phyloP scores from a whole-genome alignment of 1,139 yeast genomes.

The Yamadazyma mexicana region DNA sequence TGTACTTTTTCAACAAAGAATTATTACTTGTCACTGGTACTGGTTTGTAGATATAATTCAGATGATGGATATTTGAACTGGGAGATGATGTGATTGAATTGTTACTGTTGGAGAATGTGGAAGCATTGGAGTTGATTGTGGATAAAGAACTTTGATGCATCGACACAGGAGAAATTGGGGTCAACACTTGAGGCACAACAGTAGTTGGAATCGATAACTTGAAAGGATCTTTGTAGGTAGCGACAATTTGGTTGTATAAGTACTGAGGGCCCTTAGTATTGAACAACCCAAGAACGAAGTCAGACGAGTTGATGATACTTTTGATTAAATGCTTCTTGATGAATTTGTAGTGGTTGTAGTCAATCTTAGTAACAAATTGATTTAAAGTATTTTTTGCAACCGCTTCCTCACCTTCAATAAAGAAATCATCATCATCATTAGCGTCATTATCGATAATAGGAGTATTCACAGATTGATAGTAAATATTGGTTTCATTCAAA shows the following conservation, averaged over 20 bases:
- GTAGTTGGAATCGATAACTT: constrained; percentile 7
- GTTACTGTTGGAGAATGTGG: background rate
- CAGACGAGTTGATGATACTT: constrained; percentile 34
- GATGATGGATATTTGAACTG: background rate
- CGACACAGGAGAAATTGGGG: constrained; percentile 15
- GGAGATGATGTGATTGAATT: constrained; percentile 6
- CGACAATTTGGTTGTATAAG: constrained; percentile 24
- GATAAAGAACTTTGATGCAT: background rate
- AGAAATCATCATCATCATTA: constrained; percentile 11
- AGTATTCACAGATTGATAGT: constrained; percentile 23
- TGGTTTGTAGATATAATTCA: constrained; percentile 19
- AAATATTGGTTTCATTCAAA: constrained; percentile 20
- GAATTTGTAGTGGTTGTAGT: constrained; percentile 23
- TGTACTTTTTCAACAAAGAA: constrained; percentile 13
- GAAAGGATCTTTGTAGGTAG: constrained; percentile 19
- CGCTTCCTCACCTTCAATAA: constrained; percentile 10
- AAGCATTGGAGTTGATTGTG: background rate
- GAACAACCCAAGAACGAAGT: constrained; percentile 33
- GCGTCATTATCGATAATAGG: constrained; percentile 7
- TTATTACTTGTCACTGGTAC: constrained; percentile 16
- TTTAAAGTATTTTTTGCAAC: background rate
- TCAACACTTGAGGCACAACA: constrained; percentile 8
- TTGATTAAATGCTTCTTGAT: constrained; percentile 34
- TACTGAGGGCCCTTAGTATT: constrained; percentile 38
- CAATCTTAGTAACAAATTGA: constrained; percentile 16